Evolutionary conservation across 306 rosid species (phyloP).

Genomic region (Cucumis hystrix): DNA sequence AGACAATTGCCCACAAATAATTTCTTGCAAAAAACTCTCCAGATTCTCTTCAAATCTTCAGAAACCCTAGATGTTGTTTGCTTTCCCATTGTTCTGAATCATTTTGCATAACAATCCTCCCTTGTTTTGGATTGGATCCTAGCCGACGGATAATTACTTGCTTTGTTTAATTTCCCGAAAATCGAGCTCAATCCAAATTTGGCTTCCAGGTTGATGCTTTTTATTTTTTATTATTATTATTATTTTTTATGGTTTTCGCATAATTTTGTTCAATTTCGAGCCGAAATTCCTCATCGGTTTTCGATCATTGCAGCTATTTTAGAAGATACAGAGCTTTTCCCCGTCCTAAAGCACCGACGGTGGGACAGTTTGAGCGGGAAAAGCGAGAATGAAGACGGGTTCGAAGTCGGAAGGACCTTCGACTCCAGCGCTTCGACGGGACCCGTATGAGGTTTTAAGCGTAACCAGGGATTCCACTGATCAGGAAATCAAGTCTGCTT

Average conservation of each 20-base stretch:
- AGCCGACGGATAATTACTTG: neutral
- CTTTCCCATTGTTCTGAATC: neutral
- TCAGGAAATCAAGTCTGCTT: constrained; percentile 89
- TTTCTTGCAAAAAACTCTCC: neutral
- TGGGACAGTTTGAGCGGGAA: neutral
- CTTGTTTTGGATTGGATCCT: neutral
- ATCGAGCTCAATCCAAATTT: neutral
- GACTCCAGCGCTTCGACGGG: constrained; percentile 62
- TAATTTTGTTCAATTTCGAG: neutral
- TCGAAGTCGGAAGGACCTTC: constrained; percentile 83
- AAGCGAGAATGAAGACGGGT: constrained; percentile 34
- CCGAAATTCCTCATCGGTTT: neutral
- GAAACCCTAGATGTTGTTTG: constrained; percentile 4
- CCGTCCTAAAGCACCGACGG: neutral
- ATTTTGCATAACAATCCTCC: neutral
- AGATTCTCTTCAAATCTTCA: neutral
- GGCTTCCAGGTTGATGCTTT: neutral
- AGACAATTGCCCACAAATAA: neutral
- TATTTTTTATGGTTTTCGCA: neutral
- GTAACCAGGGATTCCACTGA: constrained; percentile 69
- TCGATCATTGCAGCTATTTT: neutral
- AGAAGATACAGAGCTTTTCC: neutral
- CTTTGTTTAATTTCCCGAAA: neutral
- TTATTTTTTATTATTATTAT: too few species aligned
- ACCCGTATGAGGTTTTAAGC: constrained; percentile 82